A percentile compares a stretch with the other conserved stretches of the same genome.
These are phyloP conservation scores for Hyphopichia burtonii DNA, from an alignment of 1,139 yeast species.

Conservation along the genomic window DNA sequence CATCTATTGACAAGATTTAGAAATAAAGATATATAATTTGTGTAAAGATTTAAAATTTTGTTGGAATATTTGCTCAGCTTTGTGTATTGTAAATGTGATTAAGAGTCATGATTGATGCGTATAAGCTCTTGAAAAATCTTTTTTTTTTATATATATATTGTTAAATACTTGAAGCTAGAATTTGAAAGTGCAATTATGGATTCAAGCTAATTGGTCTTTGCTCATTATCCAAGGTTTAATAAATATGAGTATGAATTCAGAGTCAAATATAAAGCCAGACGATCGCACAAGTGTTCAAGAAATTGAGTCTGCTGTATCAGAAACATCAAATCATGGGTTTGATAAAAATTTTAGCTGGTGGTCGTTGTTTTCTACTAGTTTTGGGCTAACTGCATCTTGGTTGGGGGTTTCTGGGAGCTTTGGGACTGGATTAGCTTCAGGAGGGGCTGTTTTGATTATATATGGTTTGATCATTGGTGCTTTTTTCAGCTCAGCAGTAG, in stretches of 20 bases:
- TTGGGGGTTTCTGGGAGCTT: constrained; percentile 52
- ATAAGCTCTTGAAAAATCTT: neutral
- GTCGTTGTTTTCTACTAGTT: constrained; percentile 43
- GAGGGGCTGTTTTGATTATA: constrained; percentile 49
- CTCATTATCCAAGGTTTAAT: too few species aligned
- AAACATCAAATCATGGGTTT: neutral
- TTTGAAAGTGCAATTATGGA: too few species aligned
- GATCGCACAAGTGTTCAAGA: neutral
- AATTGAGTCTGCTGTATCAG: neutral
- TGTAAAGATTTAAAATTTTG: too few species aligned
- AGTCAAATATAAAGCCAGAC: neutral
- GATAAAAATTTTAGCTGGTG: constrained; percentile 6
- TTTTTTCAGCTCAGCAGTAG: constrained; percentile 6
- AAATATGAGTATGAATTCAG: neutral
- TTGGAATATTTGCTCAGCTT: neutral
- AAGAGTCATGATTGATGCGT: neutral
- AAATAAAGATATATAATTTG: too few species aligned
- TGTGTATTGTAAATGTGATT: neutral
- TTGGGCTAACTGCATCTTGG: constrained; percentile 56
- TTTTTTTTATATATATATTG: too few species aligned
- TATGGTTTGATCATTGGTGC: constrained; percentile 41
- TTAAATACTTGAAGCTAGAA: too few species aligned
- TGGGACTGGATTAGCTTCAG: constrained; percentile 46
- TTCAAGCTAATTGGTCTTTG: too few species aligned
- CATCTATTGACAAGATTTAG: neutral